These are phyloP conservation scores for Curvularia spicifera DNA, from an alignment of 2,329 filamentous ascomycete species.

Conservation along the genomic window DNA sequence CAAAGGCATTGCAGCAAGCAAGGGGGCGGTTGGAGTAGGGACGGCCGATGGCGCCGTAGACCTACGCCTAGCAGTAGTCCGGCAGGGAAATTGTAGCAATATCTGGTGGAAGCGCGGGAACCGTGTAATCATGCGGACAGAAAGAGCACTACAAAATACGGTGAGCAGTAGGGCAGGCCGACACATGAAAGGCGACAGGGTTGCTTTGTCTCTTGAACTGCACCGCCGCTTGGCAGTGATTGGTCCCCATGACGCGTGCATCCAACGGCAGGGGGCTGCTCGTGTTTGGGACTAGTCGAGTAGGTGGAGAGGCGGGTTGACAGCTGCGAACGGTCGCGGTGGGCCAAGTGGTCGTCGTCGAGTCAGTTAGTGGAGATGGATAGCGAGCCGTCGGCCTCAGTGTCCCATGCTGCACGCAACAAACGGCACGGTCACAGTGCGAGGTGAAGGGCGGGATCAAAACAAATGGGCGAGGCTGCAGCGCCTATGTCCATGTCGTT, in stretches of 20 bases:
- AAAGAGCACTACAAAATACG: constrained; percentile 21
- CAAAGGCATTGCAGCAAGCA: not conserved
- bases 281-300: constrained; percentile 13
- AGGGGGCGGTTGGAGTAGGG: not conserved
- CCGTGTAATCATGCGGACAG: constrained; percentile 4
- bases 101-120: constrained; percentile 8
- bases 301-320: constrained; percentile 8
- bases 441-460: not conserved
- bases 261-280: constrained; percentile 13
- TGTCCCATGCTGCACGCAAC: not conserved
- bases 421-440: not conserved
- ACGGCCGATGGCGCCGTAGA: not conserved
- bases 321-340: constrained; percentile 7
- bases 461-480: constrained; percentile 22
- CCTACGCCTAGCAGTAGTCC: not conserved
- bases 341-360: not conserved
- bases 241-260: constrained; percentile 25
- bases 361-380: not conserved
- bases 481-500: constrained; percentile 13
- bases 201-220: constrained; percentile 19
- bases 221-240: constrained; percentile 20
- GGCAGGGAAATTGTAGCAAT: not conserved
- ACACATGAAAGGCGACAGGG: constrained; percentile 21
- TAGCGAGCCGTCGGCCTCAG: not conserved
- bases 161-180: constrained; percentile 18